Conservation (phyloP, 2,329 filamentous ascomycete genomes). For the Botrytis sinoallii region DNA sequence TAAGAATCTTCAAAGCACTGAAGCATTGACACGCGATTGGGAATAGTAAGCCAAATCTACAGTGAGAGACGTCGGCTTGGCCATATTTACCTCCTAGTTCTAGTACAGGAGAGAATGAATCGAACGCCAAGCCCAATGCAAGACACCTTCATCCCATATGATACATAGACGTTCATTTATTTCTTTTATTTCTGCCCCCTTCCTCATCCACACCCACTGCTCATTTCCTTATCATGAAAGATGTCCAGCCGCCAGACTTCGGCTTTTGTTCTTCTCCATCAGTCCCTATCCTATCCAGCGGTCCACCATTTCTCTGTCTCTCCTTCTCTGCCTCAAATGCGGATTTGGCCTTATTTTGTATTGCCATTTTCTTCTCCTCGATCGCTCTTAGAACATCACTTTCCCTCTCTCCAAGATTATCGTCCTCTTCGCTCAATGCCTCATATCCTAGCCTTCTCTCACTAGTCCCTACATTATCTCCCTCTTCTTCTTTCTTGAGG, state of each 20-base stretch:
- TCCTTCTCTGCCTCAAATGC: conserved; percentile 36
- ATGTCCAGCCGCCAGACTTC: conserved; percentile 31
- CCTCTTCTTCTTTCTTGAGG: conserved; percentile 37
- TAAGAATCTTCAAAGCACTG: background rate
- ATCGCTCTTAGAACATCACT: conserved; percentile 33
- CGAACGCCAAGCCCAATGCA: conserved; percentile 28
- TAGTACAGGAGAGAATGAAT: conserved; percentile 10
- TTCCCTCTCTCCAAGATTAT: conserved; percentile 27
- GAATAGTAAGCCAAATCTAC: background rate
- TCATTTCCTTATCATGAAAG: conserved; percentile 31
- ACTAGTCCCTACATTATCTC: conserved; percentile 29
- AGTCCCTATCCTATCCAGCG: conserved; percentile 34
- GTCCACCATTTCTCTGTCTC: conserved; percentile 33
- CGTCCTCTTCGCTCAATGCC: conserved; percentile 30
- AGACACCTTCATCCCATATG: conserved; percentile 28
- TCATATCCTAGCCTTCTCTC: conserved; percentile 30
- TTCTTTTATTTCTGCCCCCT: conserved; percentile 12
- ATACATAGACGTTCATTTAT: conserved; percentile 28
- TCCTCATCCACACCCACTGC: conserved; percentile 3
- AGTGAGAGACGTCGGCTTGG: background rate
- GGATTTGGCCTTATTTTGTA: conserved; percentile 30
- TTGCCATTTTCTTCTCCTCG: conserved; percentile 33
- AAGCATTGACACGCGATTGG: background rate
- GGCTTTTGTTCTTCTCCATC: conserved; percentile 23
- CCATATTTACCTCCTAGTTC: conserved; percentile 8